Conservation (phyloP, 2,329 filamentous ascomycete genomes). For the Saccharata proteae region DNA sequence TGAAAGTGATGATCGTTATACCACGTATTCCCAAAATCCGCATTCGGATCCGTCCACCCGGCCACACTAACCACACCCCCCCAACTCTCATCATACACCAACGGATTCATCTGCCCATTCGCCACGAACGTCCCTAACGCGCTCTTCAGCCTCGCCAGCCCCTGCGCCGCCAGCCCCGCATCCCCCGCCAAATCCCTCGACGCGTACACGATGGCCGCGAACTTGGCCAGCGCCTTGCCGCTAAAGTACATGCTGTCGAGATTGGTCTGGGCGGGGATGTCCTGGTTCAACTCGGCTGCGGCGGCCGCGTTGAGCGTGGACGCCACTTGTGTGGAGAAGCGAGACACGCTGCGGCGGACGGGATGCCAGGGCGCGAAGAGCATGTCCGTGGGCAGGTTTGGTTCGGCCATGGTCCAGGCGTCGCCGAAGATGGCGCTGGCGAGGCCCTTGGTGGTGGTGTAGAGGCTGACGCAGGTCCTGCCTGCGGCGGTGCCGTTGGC, state of each 20-base stretch:
- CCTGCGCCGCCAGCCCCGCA: constrained; percentile 39
- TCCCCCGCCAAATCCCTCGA: constrained; percentile 48
- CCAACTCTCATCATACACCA: constrained; percentile 53
- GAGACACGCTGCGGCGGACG: constrained; percentile 24
- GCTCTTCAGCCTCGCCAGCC: constrained; percentile 39
- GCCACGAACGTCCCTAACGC: constrained; percentile 38
- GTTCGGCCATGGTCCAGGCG: constrained; percentile 58
- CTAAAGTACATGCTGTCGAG: constrained; percentile 59
- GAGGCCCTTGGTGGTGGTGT: constrained; percentile 79
- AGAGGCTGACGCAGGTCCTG: constrained; percentile 46
- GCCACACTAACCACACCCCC: constrained; percentile 73
- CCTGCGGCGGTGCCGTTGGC: constrained; percentile 42
- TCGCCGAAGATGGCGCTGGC: constrained; percentile 50
- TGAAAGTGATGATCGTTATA: constrained; percentile 64
- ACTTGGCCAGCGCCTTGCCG: constrained; percentile 36
- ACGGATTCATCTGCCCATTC: constrained; percentile 36
- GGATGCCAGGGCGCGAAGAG: constrained; percentile 71
- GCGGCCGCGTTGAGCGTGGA: constrained; percentile 50
- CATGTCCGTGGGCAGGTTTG: constrained; percentile 57
- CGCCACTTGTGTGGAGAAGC: constrained; percentile 39
- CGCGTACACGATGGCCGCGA: constrained; percentile 33
- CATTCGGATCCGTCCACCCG: constrained; percentile 57
- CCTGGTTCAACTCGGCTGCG: constrained; percentile 58
- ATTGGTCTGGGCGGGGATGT: constrained; percentile 62
- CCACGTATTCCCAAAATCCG: constrained; percentile 83